Evolutionary conservation across 768 basidiomycete species (phyloP).

Genomic region (Lactifluus echinatus): DNA sequence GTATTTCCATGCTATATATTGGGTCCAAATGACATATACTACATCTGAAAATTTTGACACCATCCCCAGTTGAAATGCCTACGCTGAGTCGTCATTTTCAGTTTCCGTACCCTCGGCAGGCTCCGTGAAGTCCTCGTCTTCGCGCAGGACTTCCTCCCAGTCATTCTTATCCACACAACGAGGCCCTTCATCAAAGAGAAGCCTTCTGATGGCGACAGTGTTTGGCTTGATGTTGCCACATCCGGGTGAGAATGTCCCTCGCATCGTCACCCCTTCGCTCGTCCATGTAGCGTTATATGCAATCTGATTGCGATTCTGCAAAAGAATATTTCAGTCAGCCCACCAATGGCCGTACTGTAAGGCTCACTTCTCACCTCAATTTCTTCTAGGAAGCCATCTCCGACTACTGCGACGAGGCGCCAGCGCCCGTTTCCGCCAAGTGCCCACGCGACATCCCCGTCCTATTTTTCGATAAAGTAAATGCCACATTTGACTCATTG

Average conservation of each 20-base stretch:
- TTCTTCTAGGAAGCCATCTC: conserved; percentile 5
- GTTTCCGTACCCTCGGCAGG: background rate
- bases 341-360: background rate
- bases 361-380: background rate
- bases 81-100: background rate
- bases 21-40: background rate
- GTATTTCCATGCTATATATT: background rate
- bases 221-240: conserved; percentile 14
- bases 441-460: conserved; percentile 10
- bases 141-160: background rate
- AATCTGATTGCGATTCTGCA: conserved; percentile 7
- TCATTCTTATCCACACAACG: background rate
- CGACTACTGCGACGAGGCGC: conserved; percentile 12
- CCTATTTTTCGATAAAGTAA: background rate
- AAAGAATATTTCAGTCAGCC: background rate
- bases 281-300: conserved; percentile 11
- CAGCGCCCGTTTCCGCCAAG: conserved; percentile 7
- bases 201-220: conserved; percentile 4
- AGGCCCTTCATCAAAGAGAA: conserved; percentile 7
- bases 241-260: conserved; percentile 8
- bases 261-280: background rate
- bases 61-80: background rate
- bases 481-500: too few relatives aligned
- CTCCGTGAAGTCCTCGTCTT: background rate
- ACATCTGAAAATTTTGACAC: background rate